phyloP scores from a whole-genome alignment of 2,329 filamentous ascomycete species.

The Alternaria arborescens region DNA sequence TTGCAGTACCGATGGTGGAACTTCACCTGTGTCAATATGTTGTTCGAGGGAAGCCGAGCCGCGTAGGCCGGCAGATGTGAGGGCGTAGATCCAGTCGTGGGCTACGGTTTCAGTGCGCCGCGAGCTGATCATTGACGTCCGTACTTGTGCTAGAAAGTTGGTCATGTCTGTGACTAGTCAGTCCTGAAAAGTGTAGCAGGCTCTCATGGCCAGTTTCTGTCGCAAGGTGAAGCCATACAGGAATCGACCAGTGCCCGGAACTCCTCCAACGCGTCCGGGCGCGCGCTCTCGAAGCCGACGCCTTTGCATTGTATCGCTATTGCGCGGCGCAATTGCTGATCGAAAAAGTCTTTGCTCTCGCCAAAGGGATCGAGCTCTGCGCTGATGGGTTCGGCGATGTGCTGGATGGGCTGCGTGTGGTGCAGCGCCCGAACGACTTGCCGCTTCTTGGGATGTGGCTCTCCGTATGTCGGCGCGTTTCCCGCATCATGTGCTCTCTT shows the following conservation, averaged over 20 bases:
- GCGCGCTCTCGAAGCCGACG: slow-evolving; percentile 64
- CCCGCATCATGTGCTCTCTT: slow-evolving; percentile 43
- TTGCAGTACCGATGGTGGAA: slow-evolving; percentile 46
- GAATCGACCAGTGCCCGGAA: slow-evolving; percentile 65
- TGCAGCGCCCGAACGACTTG: slow-evolving; percentile 45
- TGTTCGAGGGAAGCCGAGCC: slow-evolving; percentile 51
- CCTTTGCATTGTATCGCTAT: slow-evolving; percentile 62
- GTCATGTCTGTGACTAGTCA: slow-evolving; percentile 59
- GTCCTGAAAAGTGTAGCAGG: slow-evolving; percentile 9
- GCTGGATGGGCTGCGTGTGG: slow-evolving; percentile 46
- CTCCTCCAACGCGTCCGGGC: slow-evolving; percentile 64
- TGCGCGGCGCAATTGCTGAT: slow-evolving; percentile 63
- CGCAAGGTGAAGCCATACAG: slow-evolving; percentile 58
- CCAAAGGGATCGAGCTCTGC: slow-evolving; percentile 43
- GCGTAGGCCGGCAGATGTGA: slow-evolving; percentile 53
- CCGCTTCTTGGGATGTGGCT: slow-evolving; percentile 45
- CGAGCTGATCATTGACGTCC: slow-evolving; percentile 65
- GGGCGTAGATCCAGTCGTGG: slow-evolving; percentile 65
- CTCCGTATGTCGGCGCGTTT: slow-evolving; percentile 28
- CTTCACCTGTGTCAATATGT: slow-evolving; percentile 54
- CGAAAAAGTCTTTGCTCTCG: slow-evolving; percentile 62
- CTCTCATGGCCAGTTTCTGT: slow-evolving; percentile 14
- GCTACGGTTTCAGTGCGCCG: slow-evolving; percentile 65
- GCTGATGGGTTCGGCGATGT: slow-evolving; percentile 45
- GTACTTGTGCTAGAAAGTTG: slow-evolving; percentile 62